Conservation (phyloP, 2,329 filamentous ascomycete species). For the Sclerotinia glacialis region DNA sequence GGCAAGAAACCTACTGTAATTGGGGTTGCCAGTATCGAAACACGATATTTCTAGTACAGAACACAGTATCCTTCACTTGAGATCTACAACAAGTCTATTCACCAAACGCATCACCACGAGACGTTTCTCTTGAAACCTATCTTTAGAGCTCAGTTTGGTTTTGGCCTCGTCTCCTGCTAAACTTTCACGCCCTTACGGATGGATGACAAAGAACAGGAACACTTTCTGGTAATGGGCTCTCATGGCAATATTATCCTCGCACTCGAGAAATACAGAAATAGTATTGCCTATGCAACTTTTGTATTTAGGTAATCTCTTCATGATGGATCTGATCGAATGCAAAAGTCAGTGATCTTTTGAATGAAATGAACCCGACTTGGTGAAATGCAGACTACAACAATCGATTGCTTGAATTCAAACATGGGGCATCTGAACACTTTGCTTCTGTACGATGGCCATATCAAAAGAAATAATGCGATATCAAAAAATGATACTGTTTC, state of each 20-base stretch:
- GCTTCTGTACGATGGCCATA: no score
- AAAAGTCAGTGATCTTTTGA: no score
- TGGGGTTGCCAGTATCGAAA: no score
- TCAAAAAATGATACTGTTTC: no score
- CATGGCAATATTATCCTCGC: background rate
- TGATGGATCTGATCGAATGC: background rate
- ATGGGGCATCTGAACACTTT: no score
- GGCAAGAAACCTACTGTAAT: background rate
- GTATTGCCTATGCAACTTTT: background rate
- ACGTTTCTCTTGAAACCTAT: no score
- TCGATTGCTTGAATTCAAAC: background rate
- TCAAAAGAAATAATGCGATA: no score
- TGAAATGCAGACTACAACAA: background rate
- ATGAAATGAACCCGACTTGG: background rate
- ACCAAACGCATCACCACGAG: background rate
- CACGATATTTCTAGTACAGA: background rate
- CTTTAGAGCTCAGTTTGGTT: constrained; percentile 1
- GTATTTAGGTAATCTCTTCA: background rate
- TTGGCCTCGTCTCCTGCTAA: background rate
- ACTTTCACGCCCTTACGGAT: background rate
- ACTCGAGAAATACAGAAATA: background rate
- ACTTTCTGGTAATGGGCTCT: background rate
- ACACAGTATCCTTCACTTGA: background rate
- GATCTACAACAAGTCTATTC: background rate
- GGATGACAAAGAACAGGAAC: background rate